Percentiles rank a stretch among this genome's conserved stretches.
phyloP scores from a whole-genome alignment of 176 grass and related monocot genomes.

The Dendrocalamus sinicus region DNA sequence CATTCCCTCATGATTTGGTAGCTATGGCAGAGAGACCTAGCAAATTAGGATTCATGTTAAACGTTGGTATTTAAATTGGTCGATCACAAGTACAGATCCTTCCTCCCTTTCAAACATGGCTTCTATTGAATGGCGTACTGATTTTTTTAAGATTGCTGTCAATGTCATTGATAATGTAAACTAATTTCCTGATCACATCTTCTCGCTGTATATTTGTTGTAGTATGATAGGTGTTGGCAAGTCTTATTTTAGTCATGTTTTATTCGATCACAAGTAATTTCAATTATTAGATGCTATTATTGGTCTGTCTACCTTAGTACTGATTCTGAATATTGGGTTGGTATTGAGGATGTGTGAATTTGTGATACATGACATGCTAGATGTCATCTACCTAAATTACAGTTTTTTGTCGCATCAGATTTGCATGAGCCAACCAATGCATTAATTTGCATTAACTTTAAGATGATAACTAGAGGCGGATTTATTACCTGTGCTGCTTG shows the following conservation, averaged over 20 bases:
- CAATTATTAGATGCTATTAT: neutral
- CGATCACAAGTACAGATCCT: neutral
- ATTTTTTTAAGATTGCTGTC: conserved; percentile 3
- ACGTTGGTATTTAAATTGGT: neutral
- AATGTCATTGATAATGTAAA: neutral
- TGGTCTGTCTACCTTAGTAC: neutral
- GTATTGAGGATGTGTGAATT: neutral
- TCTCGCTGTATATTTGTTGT: neutral
- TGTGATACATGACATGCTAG: neutral
- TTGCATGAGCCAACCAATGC: neutral
- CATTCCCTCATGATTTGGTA: neutral
- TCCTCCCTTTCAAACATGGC: neutral
- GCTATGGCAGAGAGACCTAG: neutral
- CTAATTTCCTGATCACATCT: neutral
- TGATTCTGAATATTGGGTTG: neutral
- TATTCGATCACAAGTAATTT: neutral
- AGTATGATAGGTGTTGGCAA: neutral
- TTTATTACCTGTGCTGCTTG: neutral
- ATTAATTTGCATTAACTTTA: neutral
- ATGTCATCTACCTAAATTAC: neutral
- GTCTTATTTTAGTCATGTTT: neutral
- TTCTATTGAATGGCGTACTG: conserved; percentile 1
- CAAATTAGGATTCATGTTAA: conserved; percentile 14
- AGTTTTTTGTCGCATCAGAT: neutral
- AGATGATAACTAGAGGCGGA: neutral